Conservation (phyloP, 75 land plant genomes). For the Larix kaempferi region DNA sequence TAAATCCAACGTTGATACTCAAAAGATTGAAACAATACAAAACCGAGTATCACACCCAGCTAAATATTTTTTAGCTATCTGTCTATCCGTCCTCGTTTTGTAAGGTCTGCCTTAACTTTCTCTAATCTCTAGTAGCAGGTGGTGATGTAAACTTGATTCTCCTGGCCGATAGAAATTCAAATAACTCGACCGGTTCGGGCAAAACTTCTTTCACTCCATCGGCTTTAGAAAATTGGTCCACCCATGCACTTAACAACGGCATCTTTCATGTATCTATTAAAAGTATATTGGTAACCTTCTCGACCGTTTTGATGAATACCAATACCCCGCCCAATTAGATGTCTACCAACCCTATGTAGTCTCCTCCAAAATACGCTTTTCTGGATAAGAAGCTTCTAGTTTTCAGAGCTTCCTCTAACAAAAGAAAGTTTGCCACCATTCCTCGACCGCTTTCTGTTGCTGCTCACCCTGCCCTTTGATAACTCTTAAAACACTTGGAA, state of each 20-base stretch:
- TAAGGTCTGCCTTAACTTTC: too few species aligned
- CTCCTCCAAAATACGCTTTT: conserved; percentile 52
- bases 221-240: conserved; percentile 18
- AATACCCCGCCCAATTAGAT: conserved; percentile 34
- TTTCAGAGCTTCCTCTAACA: conserved; percentile 43
- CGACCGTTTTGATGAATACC: conserved; percentile 26
- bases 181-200: conserved; percentile 37
- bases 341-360: conserved; percentile 44
- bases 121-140: too few species aligned
- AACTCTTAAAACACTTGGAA: too few species aligned
- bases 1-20: too few species aligned
- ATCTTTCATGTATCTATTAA: conserved; percentile 23
- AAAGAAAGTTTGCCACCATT: conserved; percentile 11
- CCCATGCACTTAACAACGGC: conserved; percentile 36
- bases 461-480: too few species aligned
- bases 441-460: conserved; percentile 9
- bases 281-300: conserved; percentile 18
- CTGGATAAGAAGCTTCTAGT: conserved; percentile 26
- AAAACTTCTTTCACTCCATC: conserved; percentile 32
- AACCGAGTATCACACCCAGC: too few species aligned
- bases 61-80: too few species aligned
- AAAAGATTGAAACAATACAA: too few species aligned
- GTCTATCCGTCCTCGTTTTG: too few species aligned
- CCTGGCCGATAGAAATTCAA: conserved; percentile 13
- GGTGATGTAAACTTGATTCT: too few species aligned